Evolutionary conservation across 352 stramenopile species (phyloP), one percentile per base, ranked within the genome.

Genomic region (Pythium angustatum): DNA sequence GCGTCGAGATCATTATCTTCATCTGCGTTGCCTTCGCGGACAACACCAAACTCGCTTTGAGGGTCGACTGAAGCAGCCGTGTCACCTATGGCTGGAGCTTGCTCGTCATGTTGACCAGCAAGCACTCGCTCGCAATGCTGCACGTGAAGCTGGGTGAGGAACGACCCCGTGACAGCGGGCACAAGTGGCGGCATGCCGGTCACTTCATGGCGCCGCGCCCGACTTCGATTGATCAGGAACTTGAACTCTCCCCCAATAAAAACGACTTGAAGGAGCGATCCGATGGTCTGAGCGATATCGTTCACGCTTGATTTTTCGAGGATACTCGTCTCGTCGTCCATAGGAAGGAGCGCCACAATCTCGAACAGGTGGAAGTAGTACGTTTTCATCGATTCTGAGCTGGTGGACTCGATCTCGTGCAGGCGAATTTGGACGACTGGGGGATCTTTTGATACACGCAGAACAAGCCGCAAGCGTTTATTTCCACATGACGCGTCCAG

Each of bases 301-400:
- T 62, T 61, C 47, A 75, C 68, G 44, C 56, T 76, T 22, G 63
- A 65, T 9, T 58, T 67, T 49, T 77, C 66, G 3, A 80, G 40
- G 3, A 77, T 60, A 4, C 53, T 31, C 36, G 69, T 66, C 54
- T 77, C 69, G 33, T 76, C 64, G 27, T 77, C 63, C 38, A 59
- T 73, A 41, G 73, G 63, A 27, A 80, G 69, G 28, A 76, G 24
- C 4, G 73, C 70, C 33, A 81, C 73, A 22, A 62, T 71, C 59
- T 78, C 70, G 22, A 78, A 81, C 31, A 81, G 59, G 43, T 76
- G 70, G 54, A 81, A 76, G 48, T 76, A 81, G 14, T 48, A 62
- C 6, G 69, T 60, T 14, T 38, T 38, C 33, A 14, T 38, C 33
- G 33, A 27, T 63, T 52, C 41, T 60, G 58, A 22, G 26, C 21